Base-by-base conservation (phyloP, 2,329 filamentous ascomycete genomes). In the Penicillium sp. region DNA sequence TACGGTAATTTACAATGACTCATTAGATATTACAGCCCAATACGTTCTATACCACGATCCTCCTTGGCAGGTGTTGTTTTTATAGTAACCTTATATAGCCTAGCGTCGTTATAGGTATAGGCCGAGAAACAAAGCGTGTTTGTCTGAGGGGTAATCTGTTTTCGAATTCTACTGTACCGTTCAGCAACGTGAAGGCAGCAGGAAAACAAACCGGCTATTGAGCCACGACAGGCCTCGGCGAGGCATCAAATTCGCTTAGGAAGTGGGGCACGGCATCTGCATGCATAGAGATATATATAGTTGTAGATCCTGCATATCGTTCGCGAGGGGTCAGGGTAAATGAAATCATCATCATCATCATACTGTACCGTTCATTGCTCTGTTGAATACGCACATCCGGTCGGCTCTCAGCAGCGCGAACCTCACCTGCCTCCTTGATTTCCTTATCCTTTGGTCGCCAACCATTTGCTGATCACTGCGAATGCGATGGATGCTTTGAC, bases 251-350 rank as follows among this genome's bases (percentile, higher is more conserved):
- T 60, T 65, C 54, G 52, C 20, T 49, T 53, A 51, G 49, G 49
- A 65, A 58, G 58, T 58, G 55, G 61, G 50, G 53, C 51, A 64
- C 25, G 52, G 54, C 59, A 61, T 44, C 53, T 62, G 62, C 54
- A 58, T 25, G 26, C 1, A 27, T 9, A 61, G 23, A 48, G 26
- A 5, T 46, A 52, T 52, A 52, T 55, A 55, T 59, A 61, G 58
- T 50, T 54, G 47, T n/a, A 23, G 47, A 54, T 41, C 27, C 52
- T 54, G 52, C 27, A 54, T 54, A 54, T 54, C 52, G 40, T 41
- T 46, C 3, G 51, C 45, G 51, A 54, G 51, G 37, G 51, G 51
- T 49, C 51, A 45, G 26, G 26, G 26, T 27, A 27, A 27, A 27
- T 27, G 26, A 27, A 5, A 27, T 27, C 33, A 27, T 27, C 26